Evolutionary conservation across 768 basidiomycete genomes (phyloP).

Genomic region (Suillus bovinus): DNA sequence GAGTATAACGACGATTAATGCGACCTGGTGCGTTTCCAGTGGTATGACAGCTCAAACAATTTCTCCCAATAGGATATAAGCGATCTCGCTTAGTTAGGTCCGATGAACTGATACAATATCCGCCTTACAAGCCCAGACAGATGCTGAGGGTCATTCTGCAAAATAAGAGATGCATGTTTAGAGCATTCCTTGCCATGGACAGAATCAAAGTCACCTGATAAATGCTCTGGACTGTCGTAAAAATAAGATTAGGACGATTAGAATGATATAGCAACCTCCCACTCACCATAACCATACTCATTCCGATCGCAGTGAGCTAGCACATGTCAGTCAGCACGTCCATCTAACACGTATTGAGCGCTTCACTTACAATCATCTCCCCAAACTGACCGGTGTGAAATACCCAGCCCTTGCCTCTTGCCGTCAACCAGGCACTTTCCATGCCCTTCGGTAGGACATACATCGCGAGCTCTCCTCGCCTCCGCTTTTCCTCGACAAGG

Average conservation of each 20-base stretch:
- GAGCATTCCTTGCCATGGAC: background rate
- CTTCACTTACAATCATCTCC: conserved; percentile 59
- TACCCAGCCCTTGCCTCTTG: conserved; percentile 74
- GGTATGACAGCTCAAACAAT: background rate
- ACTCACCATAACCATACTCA: conserved; percentile 90
- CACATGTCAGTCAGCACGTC: conserved; percentile 17
- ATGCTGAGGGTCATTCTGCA: conserved; percentile 71
- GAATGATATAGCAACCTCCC: background rate
- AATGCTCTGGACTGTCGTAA: conserved; percentile 51
- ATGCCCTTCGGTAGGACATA: conserved; percentile 86
- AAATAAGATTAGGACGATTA: background rate
- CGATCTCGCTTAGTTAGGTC: conserved; percentile 62
- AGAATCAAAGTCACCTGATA: conserved; percentile 55
- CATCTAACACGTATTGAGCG: conserved; percentile 10
- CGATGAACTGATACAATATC: conserved; percentile 87
- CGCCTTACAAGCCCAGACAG: conserved; percentile 79
- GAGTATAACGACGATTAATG: background rate
- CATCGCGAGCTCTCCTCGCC: conserved; percentile 93
- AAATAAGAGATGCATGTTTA: background rate
- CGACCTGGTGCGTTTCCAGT: background rate
- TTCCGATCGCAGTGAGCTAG: conserved; percentile 69
- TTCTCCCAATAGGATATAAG: background rate
- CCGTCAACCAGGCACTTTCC: conserved; percentile 87
- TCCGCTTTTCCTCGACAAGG: conserved; percentile 83
- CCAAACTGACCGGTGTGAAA: conserved; percentile 70